A percentile compares a stretch with the other conserved stretches of the same genome.
These are phyloP conservation scores for Harringtonia lauricola DNA, from an alignment of 2,329 filamentous ascomycete genomes.

Conservation along the genomic window DNA sequence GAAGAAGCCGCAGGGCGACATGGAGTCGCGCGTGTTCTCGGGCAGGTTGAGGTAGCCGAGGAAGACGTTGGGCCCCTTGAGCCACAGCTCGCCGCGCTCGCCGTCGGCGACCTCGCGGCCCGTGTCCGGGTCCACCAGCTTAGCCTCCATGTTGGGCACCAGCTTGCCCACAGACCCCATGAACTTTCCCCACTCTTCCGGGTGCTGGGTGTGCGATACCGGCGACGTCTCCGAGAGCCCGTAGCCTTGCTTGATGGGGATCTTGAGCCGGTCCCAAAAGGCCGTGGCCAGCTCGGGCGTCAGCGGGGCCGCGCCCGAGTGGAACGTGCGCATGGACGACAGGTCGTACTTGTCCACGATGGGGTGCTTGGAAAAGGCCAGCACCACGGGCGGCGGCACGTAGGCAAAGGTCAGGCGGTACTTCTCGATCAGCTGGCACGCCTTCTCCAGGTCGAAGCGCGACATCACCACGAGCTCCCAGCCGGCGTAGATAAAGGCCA, in stretches of 20 bases:
- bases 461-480: conserved; percentile 59
- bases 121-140: conserved; percentile 59
- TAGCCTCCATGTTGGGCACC: conserved; percentile 68
- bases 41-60: conserved; percentile 67
- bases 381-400: conserved; percentile 73
- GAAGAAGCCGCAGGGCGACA: conserved; percentile 74
- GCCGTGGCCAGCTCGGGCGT: conserved; percentile 69
- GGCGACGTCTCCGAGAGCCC: conserved; percentile 82
- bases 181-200: conserved; percentile 64
- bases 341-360: conserved; percentile 72
- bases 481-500: conserved; percentile 56
- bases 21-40: conserved; percentile 57
- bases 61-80: conserved; percentile 73
- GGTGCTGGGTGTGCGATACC: conserved; percentile 61
- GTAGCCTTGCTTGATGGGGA: conserved; percentile 87
- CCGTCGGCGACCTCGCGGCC: conserved; percentile 42
- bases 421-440: conserved; percentile 66
- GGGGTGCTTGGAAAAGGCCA: conserved; percentile 71
- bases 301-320: conserved; percentile 77
- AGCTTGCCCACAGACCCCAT: conserved; percentile 72
- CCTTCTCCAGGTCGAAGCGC: conserved; percentile 71
- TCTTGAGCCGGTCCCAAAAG: conserved; percentile 60
- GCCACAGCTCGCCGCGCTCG: conserved; percentile 58
- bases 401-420: conserved; percentile 68
- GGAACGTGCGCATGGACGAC: conserved; percentile 68